Base-by-base conservation (phyloP, 257 asterid genomes). In the Scutellaria barbata region DNA sequence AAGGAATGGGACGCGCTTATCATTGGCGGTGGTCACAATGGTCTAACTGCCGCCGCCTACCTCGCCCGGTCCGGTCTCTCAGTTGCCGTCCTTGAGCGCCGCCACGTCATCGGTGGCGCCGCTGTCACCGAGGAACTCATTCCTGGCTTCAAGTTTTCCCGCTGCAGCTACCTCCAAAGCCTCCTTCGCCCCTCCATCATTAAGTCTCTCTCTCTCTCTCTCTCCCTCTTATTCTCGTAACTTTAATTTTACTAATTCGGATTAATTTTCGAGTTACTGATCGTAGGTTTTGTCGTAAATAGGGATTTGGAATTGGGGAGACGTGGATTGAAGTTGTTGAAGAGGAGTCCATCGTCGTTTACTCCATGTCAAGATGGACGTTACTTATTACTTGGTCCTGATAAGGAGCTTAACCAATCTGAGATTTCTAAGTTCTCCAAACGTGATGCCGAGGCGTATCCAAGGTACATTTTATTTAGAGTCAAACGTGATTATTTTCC, bases 151-250 rank as follows among this genome's bases (percentile, higher is more conserved):
- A 93, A 89, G 85, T 93, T 93, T 71, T 93, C 97, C 63, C 94
- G 98, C 64, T 93, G 97, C 53, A 93, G 98, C 84, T 93, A 93
- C 82, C 95, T 93, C 73, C 98, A 90, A 80, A 93, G 98, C 82
- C 96, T 93, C 61, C 97, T 93, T 63, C 96, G 97, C 65, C 98
- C 98, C 54, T 67, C 83, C 17, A 78, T 89, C 42, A 87, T 93
- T 52, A 81, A 83, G 98, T 89, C 56, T 47, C 42, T 68, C 63
- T 58, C 51, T 74, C 72, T 30, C 35, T 82, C 39, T 63, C 69
- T 85, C 20, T 13, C 17, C 30, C 57, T 30, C 51, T 43, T 63
- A 62, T 59, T 20, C 63, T 46, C 56, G 16, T 33, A 37, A 55
- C 37, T 42, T 2, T 10, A 22, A 30, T 18, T 50, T 12, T 7